A percentile compares a stretch with the other conserved stretches of the same genome.
These are phyloP conservation scores for Starmerella sp. DNA, from an alignment of 805 yeast genomes.

Conservation along the genomic window DNA sequence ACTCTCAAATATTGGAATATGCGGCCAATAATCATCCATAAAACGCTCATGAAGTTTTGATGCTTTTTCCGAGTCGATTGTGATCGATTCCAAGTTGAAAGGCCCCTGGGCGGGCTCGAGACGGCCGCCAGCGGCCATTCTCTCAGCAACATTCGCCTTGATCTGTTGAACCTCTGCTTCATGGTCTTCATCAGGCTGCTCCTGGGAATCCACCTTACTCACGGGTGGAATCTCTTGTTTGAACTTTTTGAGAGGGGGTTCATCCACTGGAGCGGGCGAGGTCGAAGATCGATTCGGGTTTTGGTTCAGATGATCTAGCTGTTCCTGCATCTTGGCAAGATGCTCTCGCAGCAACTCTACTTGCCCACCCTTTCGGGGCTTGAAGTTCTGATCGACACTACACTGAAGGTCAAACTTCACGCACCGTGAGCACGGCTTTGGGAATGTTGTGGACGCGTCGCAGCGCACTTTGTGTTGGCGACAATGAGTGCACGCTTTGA, in stretches of 20 bases:
- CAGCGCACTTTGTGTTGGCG: constrained; percentile 91
- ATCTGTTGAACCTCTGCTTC: constrained; percentile 11
- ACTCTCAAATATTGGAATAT: constrained; percentile 66
- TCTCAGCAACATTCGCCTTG: constrained; percentile 16
- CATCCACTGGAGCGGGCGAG: constrained; percentile 1
- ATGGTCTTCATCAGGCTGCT: constrained; percentile 2
- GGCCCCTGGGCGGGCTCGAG: constrained; percentile 20
- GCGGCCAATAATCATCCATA: constrained; percentile 56
- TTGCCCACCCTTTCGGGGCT: constrained; percentile 87
- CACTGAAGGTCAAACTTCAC: constrained; percentile 67
- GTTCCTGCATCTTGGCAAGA: constrained; percentile 65
- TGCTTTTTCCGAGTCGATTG: constrained; percentile 55
- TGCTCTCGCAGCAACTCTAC: constrained; percentile 74
- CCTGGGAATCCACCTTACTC: not conserved
- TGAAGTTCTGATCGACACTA: constrained; percentile 81
- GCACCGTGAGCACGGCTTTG: constrained; percentile 74
- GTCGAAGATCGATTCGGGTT: constrained; percentile 10
- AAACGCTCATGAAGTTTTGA: constrained; percentile 60
- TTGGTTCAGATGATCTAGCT: constrained; percentile 51
- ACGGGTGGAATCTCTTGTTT: not conserved
- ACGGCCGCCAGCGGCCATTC: constrained; percentile 19
- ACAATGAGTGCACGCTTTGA: constrained; percentile 87
- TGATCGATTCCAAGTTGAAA: constrained; percentile 53
- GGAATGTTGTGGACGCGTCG: constrained; percentile 75
- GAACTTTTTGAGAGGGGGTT: not conserved